Conservation (phyloP, 768 basidiomycete species). For the Solioccasus polychromus region DNA sequence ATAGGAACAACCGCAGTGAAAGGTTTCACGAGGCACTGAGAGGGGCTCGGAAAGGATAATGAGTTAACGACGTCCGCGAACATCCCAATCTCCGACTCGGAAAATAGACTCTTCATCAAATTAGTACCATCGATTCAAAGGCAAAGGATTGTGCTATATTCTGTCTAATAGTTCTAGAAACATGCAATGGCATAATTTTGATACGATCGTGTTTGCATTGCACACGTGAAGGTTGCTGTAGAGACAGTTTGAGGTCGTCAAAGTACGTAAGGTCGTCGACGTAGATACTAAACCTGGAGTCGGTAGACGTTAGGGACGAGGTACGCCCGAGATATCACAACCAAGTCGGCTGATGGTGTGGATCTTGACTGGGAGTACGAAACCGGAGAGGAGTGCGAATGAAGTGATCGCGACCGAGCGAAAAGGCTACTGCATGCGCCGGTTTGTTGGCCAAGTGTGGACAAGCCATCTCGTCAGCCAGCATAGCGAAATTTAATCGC, state of each 20-base stretch:
- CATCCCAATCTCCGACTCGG: too few species aligned
- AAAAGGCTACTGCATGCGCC: conserved; percentile 20
- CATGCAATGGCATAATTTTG: conserved; percentile 5
- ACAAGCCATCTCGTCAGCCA: conserved; percentile 42
- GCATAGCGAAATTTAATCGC: conserved; percentile 77
- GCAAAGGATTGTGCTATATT: too few species aligned
- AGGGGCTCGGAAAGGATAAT: too few species aligned
- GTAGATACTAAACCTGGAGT: conserved; percentile 16
- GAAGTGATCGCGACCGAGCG: conserved; percentile 21
- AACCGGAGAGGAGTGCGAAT: conserved; percentile 17
- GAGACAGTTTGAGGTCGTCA: conserved; percentile 17
- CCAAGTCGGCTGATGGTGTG: conserved; percentile 9
- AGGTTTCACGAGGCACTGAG: not conserved
- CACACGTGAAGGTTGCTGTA: conserved; percentile 5
- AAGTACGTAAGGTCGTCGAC: conserved; percentile 27
- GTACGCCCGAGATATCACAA: conserved; percentile 16
- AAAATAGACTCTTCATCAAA: not conserved
- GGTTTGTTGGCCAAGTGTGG: conserved; percentile 14
- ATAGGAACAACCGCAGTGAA: conserved; percentile 31
- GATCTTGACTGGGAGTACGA: conserved; percentile 21
- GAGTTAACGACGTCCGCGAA: too few species aligned
- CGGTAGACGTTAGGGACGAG: conserved; percentile 7
- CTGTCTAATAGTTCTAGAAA: not conserved
- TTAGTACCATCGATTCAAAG: too few species aligned
- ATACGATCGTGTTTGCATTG: conserved; percentile 12